Evolutionary conservation across 2,329 filamentous ascomycete species (phyloP).

Genomic region (Onygenales sp.): DNA sequence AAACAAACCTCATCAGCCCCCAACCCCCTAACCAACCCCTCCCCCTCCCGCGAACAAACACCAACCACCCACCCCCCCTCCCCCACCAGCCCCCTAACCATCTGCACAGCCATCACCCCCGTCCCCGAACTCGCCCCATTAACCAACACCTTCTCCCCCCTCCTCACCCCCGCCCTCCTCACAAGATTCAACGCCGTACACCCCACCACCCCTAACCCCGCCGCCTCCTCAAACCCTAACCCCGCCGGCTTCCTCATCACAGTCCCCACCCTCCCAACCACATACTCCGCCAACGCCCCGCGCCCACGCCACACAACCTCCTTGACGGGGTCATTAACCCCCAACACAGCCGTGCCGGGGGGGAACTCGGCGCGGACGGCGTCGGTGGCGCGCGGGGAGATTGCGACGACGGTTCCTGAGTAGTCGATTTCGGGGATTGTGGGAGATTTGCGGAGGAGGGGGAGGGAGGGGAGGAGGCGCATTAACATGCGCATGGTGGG

Average conservation of each 20-base stretch:
- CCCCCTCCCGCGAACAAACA: background rate
- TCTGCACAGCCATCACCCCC: background rate
- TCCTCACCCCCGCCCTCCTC: background rate
- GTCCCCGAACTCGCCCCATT: background rate
- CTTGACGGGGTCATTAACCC: background rate
- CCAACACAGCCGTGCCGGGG: background rate
- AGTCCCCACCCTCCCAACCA: background rate
- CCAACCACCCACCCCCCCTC: background rate
- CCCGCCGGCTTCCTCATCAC: background rate
- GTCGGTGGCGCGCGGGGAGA: background rate
- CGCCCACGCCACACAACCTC: background rate
- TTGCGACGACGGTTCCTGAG: background rate
- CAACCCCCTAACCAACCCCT: background rate
- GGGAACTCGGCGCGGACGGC: background rate
- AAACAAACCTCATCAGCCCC: background rate
- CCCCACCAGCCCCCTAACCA: background rate
- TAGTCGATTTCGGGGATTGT: background rate
- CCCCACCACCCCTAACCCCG: background rate
- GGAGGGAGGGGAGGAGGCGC: background rate
- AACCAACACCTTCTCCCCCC: background rate
- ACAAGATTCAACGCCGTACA: background rate
- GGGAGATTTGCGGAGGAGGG: background rate
- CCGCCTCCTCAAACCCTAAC: background rate
- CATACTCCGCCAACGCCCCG: background rate
- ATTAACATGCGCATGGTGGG: background rate